Evolutionary conservation across 805 yeast species (phyloP).

Genomic region (Aciculoconidium aculeatum): DNA sequence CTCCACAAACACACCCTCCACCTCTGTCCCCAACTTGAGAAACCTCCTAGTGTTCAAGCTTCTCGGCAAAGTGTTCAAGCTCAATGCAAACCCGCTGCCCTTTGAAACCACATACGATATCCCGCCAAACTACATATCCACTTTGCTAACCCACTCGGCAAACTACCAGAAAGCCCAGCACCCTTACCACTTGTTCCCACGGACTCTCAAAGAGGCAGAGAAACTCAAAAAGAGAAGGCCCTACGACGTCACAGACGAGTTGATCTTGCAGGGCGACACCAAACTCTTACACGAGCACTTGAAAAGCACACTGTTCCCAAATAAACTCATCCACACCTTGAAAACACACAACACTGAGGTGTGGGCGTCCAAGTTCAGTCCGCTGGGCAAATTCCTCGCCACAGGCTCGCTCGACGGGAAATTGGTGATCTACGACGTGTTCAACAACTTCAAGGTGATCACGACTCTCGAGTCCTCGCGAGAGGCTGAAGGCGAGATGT

Average conservation of each 20-base stretch:
- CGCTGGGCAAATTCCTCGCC: slow-evolving; percentile 71
- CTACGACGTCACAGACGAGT: slow-evolving; percentile 1
- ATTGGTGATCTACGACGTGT: slow-evolving; percentile 61
- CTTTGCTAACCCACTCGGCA: slow-evolving; percentile 17
- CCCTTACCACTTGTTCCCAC: slow-evolving; percentile 25
- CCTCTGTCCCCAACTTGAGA: slow-evolving; percentile 2
- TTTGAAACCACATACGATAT: slow-evolving; percentile 9
- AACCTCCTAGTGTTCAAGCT: not conserved
- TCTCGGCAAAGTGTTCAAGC: slow-evolving; percentile 5
- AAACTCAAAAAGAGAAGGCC: not conserved
- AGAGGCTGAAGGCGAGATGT: slow-evolving; percentile 21
- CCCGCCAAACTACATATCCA: slow-evolving; percentile 19
- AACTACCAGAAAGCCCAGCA: slow-evolving; percentile 18
- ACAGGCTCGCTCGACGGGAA: slow-evolving; percentile 67
- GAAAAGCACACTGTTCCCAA: slow-evolving; percentile 35
- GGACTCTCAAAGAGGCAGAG: slow-evolving; percentile 10
- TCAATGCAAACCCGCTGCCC: slow-evolving; percentile 2
- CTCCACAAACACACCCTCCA: too few species aligned
- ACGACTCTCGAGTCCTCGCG: slow-evolving; percentile 25
- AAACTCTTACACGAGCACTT: slow-evolving; percentile 4
- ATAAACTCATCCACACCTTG: slow-evolving; percentile 40
- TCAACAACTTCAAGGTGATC: slow-evolving; percentile 30
- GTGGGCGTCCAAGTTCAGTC: slow-evolving; percentile 78
- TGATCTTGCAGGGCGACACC: slow-evolving; percentile 3
- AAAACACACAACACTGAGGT: slow-evolving; percentile 64